Conservation (phyloP, 2,329 filamentous ascomycete genomes). For the Aspergillus sp. region DNA sequence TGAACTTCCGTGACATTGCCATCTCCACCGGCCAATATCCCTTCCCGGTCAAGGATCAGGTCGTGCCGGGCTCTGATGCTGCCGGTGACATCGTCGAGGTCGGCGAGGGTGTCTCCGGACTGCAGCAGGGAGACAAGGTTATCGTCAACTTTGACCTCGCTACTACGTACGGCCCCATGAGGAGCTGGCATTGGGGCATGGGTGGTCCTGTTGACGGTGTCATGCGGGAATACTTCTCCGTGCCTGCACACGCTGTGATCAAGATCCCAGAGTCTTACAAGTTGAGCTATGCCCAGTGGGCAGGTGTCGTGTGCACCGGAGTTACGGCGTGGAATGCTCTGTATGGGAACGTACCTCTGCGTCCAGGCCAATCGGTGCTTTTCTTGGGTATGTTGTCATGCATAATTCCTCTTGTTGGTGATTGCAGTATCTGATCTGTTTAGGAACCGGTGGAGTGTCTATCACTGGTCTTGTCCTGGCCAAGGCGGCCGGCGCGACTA, state of each 20-base stretch:
- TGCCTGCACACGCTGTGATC: conserved; percentile 37
- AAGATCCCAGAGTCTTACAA: conserved; percentile 34
- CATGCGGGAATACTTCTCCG: conserved; percentile 40
- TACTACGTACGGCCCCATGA: conserved; percentile 13
- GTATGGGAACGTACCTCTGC: conserved; percentile 35
- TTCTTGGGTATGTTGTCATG: conserved; percentile 27
- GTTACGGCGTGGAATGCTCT: conserved; percentile 48
- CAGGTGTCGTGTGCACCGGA: conserved; percentile 41
- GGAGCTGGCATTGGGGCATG: conserved; percentile 17
- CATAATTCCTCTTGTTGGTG: too few species aligned
- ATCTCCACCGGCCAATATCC: conserved; percentile 51
- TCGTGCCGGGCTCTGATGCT: conserved; percentile 47
- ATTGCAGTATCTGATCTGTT: conserved; percentile 22
- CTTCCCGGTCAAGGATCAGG: conserved; percentile 47
- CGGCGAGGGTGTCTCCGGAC: conserved; percentile 54
- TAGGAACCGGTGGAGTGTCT: conserved; percentile 48
- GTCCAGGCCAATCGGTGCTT: conserved; percentile 17
- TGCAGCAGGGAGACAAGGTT: conserved; percentile 57
- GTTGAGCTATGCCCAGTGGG: conserved; percentile 34
- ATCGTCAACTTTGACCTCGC: conserved; percentile 15
- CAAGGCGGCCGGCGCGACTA: conserved; percentile 48
- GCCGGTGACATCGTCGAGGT: conserved; percentile 47
- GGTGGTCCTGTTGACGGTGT: conserved; percentile 39
- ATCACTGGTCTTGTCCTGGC: conserved; percentile 44
- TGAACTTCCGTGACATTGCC: conserved; percentile 47